Percentiles rank a stretch among this genome's conserved stretches.
Evolutionary conservation across 495 filamentous ascomycete species (phyloP).

Genomic region (Baudoinia panamericana): DNA sequence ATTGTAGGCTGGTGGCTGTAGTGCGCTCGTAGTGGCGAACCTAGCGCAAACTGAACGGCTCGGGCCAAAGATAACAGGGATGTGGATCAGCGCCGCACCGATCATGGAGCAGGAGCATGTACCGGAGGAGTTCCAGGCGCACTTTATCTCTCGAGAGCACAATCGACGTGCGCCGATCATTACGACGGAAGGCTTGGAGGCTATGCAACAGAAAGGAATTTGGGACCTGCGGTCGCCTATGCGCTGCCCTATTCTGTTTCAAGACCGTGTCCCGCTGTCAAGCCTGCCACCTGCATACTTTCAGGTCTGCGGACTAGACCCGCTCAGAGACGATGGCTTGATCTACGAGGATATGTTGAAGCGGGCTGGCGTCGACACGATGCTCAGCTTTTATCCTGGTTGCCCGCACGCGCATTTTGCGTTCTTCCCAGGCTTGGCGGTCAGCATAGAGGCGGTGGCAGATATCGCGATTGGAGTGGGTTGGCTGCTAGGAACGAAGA

Average conservation of each 20-base stretch:
- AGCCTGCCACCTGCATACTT: constrained; percentile 13
- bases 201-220: constrained; percentile 2
- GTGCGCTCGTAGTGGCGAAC: constrained; percentile 9
- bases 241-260: constrained; percentile 10
- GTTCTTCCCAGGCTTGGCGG: constrained; percentile 17
- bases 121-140: constrained; percentile 17
- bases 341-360: constrained; percentile 29
- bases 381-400: constrained; percentile 15
- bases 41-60: constrained; percentile 13
- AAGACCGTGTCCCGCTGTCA: background rate
- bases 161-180: constrained; percentile 13
- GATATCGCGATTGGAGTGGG: constrained; percentile 17
- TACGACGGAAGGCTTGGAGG: background rate
- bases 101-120: constrained; percentile 12
- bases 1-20: constrained; percentile 23
- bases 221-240: constrained; percentile 10
- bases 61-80: constrained; percentile 20
- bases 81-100: constrained; percentile 12
- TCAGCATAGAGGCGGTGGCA: constrained; percentile 5
- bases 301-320: constrained; percentile 26
- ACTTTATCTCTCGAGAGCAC: constrained; percentile 14
- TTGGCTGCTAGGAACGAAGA: constrained; percentile 15
- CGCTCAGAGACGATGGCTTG: constrained; percentile 32
- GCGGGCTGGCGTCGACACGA: constrained; percentile 16
- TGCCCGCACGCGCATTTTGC: constrained; percentile 28